Evolutionary conservation across 192 early-diverging fungal species (phyloP), one percentile per base, ranked within the genome.

Genomic region (Coemansia sp.): DNA sequence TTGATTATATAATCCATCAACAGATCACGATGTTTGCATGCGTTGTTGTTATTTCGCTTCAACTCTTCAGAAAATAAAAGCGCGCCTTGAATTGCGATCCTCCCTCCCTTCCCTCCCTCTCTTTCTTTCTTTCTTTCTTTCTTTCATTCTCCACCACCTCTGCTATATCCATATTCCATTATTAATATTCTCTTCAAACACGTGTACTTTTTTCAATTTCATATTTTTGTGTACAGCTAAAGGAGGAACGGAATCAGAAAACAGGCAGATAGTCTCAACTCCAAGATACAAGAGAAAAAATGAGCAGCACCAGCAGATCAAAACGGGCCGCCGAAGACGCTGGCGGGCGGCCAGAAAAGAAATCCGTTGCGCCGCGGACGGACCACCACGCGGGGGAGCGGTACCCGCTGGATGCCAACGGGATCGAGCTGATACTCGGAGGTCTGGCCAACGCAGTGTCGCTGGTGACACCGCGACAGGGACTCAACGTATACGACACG

Each of bases 351-450:
- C 2, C 46, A 63, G 52, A 43, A 15, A 41, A 22, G 12, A 45
- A 45, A 7, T 1, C 43, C 0, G 13, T 45, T 12, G 43, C 43
- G 13, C 1, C 10, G 16, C 49, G 26, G 60, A 10, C 19, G 22
- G 18, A 8, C 12, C 21, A 7, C 18, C 48, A 47, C 68, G 46
- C 68, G 15, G 67, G 68, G 65, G 78, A 74, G 55, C 62, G 48
- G 47, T 83, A 83, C 37, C 80, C 80, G 32, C 43, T 78, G 13
- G 76, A 74, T 47, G 62, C 72, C 37, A 83, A 83, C 58, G 72
- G 72, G 36, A 67, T 72, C 32, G 68, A 78, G 61, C 75, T 83
- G 43, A 73, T 74, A 56, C 72, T 83, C 0, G 76, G 72, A 45
- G 80, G 76, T 1, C 46, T 77, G 47, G 72, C 66, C 67, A 75